A percentile compares a stretch with the other conserved stretches of the same genome.
These are phyloP conservation scores for Melanogaster broomeanus DNA, from an alignment of 768 basidiomycete species.

Conservation along the genomic window DNA sequence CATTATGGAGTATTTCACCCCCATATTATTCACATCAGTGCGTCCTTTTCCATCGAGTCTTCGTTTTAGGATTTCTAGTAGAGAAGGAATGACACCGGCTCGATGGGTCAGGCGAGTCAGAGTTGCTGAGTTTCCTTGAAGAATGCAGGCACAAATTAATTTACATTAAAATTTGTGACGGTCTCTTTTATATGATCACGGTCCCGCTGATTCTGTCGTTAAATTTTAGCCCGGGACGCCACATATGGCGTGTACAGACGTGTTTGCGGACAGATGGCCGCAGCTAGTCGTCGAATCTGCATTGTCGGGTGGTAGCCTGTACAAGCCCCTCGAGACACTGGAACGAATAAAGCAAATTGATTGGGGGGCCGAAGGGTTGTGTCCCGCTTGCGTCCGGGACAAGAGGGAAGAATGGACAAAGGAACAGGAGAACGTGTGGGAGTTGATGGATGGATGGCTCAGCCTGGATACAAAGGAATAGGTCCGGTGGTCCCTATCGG, in stretches of 20 bases:
- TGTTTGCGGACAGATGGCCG: slow-evolving; percentile 75
- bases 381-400: slow-evolving; percentile 54
- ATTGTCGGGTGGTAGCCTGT: slow-evolving; percentile 60
- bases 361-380: slow-evolving; percentile 62
- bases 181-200: not conserved
- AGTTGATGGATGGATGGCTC: slow-evolving; percentile 61
- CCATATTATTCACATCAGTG: slow-evolving; percentile 67
- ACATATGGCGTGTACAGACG: slow-evolving; percentile 76
- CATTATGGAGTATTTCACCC: slow-evolving; percentile 69
- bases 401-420: slow-evolving; percentile 68
- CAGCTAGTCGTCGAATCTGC: slow-evolving; percentile 67
- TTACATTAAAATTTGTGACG: not conserved
- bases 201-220: not conserved
- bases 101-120: not conserved
- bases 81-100: not conserved
- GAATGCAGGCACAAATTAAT: not conserved
- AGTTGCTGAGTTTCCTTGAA: no score
- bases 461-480: slow-evolving; percentile 11
- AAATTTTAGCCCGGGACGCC: slow-evolving; percentile 46
- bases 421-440: slow-evolving; percentile 63
- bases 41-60: slow-evolving; percentile 9
- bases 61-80: not conserved
- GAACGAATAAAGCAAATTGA: slow-evolving; percentile 56
- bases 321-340: slow-evolving; percentile 72
- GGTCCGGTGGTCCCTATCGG: not conserved